These are phyloP conservation scores for Lycium barbarum DNA, from an alignment of 257 asterid species.

Conservation along the genomic window DNA sequence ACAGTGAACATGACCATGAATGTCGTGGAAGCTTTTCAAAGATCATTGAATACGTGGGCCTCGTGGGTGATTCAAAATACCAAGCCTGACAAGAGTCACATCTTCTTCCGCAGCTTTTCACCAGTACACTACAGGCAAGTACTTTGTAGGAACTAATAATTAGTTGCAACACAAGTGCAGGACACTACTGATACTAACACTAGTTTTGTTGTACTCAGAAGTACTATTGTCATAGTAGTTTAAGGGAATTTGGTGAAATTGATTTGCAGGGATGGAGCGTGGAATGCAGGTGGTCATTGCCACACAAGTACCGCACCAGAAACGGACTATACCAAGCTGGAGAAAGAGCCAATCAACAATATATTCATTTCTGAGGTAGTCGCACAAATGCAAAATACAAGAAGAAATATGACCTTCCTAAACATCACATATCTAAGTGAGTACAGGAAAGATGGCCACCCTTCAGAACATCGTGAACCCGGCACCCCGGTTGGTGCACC, in stretches of 20 bases:
- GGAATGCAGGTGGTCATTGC: slow-evolving; percentile 58
- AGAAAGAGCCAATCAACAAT: slow-evolving; percentile 55
- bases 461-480: slow-evolving; percentile 72
- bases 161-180: neutral
- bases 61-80: slow-evolving; percentile 53
- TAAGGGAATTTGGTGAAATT: slow-evolving; percentile 4
- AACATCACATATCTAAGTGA: slow-evolving; percentile 73
- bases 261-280: slow-evolving; percentile 50
- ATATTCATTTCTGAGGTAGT: slow-evolving; percentile 47
- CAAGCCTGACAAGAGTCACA: slow-evolving; percentile 50
- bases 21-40: slow-evolving; percentile 70
- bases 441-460: slow-evolving; percentile 78
- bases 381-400: slow-evolving; percentile 41
- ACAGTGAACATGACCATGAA: slow-evolving; percentile 79
- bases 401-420: slow-evolving; percentile 40
- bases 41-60: slow-evolving; percentile 66
- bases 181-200: neutral
- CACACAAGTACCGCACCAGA: slow-evolving; percentile 51
- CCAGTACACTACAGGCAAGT: slow-evolving; percentile 82
- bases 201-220: neutral
- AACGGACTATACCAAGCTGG: slow-evolving; percentile 48
- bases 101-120: slow-evolving; percentile 80
- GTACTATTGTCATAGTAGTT: neutral
- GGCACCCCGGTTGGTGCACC: slow-evolving; percentile 65
- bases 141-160: neutral